Base-by-base conservation (phyloP, 2,329 filamentous ascomycete genomes). In the Raffaelea ambrosiae region DNA sequence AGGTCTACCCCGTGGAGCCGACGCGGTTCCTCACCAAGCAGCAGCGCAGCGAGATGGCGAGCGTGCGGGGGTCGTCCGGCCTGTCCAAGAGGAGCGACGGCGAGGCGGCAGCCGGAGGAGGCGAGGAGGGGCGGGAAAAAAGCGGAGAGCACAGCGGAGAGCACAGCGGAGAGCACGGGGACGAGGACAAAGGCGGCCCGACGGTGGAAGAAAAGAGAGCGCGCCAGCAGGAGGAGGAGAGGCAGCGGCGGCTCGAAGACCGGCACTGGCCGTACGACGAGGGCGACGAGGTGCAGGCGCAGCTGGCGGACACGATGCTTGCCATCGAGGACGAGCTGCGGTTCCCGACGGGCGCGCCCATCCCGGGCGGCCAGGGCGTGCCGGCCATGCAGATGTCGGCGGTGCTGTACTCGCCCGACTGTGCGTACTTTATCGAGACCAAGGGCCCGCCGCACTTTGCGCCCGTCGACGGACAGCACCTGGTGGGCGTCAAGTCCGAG, bases 371-470 rank as follows among this genome's bases (percentile, higher is more conserved):
- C 4, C 35, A 40, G 29, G 46, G 58, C n/a, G 63, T 76, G 8
- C 81, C 82, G 3, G 69, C 66, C 26, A 68, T 86, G 26, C 71
- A 76, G 48, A 76, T 84, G 67, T 83, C 81, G 2, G 69, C 76
- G 5, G 71, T 84, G 20, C 67, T 84, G 18, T 84, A 79, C 63
- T 85, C 82, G 11, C 82, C 82, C 1, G 82, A 85, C 59, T 86
- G 82, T 56, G 76, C 72, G 4, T 84, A 79, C 61, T 81, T 83
- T 51, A 66, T 86, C 31, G 78, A 83, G 57, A 77, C 77, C 14
- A 81, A 79, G 56, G 82, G 82, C 0, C 77, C 80, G 2, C 81
- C 81, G 0, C 64, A 68, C 14, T 81, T 71, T 50, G 58, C 75
- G 0, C 65, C 70, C 0, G 61, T 61, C 5, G 73, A 79, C 29